phyloP scores from a whole-genome alignment of 2,329 filamentous ascomycete genomes.

The Westerdykella ornata region DNA sequence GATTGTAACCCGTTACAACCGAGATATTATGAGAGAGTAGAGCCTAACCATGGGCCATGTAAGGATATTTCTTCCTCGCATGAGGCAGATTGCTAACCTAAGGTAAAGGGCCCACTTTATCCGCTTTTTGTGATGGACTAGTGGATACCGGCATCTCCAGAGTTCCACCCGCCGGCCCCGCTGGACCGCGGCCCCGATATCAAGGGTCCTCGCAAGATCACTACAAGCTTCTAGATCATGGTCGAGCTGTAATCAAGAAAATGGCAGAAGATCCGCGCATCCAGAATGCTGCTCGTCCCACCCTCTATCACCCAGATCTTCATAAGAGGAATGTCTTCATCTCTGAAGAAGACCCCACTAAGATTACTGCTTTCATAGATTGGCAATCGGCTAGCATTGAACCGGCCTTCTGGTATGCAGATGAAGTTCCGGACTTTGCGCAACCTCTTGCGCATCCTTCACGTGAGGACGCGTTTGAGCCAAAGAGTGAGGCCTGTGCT shows the following conservation, averaged over 20 bases:
- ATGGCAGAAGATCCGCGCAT: slow-evolving; percentile 26
- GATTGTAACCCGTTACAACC: slow-evolving; percentile 4
- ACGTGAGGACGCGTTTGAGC: too few relatives aligned
- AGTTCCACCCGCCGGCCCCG: slow-evolving; percentile 21
- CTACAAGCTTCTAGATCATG: slow-evolving; percentile 25
- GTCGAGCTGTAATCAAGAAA: slow-evolving; percentile 22
- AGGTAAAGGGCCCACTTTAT: slow-evolving; percentile 30
- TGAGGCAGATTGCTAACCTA: too few relatives aligned
- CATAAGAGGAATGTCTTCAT: slow-evolving; percentile 42
- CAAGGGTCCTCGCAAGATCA: slow-evolving; percentile 34
- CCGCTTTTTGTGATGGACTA: slow-evolving; percentile 33
- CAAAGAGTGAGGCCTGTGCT: not conserved
- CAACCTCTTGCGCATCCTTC: too few relatives aligned
- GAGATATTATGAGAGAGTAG: slow-evolving; percentile 1
- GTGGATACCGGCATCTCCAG: slow-evolving; percentile 37
- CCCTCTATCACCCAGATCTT: slow-evolving; percentile 38
- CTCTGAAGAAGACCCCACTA: slow-evolving; percentile 34
- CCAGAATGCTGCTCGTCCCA: slow-evolving; percentile 21
- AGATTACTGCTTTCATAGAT: slow-evolving; percentile 39
- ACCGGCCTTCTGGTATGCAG: slow-evolving; percentile 37
- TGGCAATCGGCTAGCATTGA: slow-evolving; percentile 40
- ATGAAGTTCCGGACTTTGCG: slow-evolving; percentile 39
- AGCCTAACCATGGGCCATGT: slow-evolving; percentile 7
- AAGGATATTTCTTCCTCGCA: slow-evolving; percentile 1
- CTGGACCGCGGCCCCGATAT: slow-evolving; percentile 24